Evolutionary conservation across 176 grass and related monocot species (phyloP), one percentile per base, ranked within the genome.

Genomic region (Saccharum officinarum): DNA sequence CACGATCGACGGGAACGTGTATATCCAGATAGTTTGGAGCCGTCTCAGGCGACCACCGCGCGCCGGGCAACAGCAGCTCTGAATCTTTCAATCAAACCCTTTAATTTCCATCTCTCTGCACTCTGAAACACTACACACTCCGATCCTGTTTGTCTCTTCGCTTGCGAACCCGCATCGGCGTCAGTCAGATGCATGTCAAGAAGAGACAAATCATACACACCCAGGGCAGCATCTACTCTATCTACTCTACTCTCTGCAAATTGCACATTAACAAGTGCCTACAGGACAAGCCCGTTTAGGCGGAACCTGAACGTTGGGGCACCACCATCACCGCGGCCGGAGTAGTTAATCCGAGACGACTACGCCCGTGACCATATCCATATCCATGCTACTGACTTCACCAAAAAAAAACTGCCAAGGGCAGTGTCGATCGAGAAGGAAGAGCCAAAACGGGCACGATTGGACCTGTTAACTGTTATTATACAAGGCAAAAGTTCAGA

Each of bases 371-470:
- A 73, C 10, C 59, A 10, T 12, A 26, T 8, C 10, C 59, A 10
- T 12, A 26, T 8, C 54, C 50, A 54, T 3, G 18, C 52, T 2
- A 57, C 52, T 8, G 1, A 57, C 52, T 54, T 16, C 49, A 17
- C 4, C 15, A 18, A 18, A 49, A 41, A 49, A 41, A 16, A 50
- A 50, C 14, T 52, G 4, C 49, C 49, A 52, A 54, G 5, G 17
- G 17, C 5, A 54, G 50, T 54, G 50, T 18, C 18, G 4, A 5
- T 38, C 38, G 68, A 44, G 22, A 12, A 68, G 17, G 61, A 76
- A 80, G 62, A 81, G 70, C 62, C 77, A 76, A 85, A 83, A 66
- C 22, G 17, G 60, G 74, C 72, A 22, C 52, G 52, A 57, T 22
- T 67, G 14, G 12, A 13, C 33, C 11, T 45, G 41, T 9, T 41